phyloP scores from a whole-genome alignment of 2,329 filamentous ascomycete genomes.

The Aspergillus novofumigatus region DNA sequence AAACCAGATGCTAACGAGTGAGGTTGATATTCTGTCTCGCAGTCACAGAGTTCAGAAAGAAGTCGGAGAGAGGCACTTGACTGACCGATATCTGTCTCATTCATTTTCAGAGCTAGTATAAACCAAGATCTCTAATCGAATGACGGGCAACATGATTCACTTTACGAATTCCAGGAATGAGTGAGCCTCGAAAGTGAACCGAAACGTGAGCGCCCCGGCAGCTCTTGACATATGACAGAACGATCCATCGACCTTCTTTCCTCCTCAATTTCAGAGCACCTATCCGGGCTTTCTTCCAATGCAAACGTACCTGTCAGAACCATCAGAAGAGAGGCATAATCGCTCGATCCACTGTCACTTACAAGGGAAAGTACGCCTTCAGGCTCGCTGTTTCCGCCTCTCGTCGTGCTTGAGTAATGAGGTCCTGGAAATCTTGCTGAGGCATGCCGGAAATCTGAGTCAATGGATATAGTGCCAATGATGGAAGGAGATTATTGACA shows the following conservation, averaged over 20 bases:
- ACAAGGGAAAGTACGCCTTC: slow-evolving; percentile 46
- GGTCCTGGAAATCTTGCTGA: slow-evolving; percentile 31
- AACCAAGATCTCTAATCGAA: background rate
- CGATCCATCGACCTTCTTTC: background rate
- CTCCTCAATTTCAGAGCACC: background rate
- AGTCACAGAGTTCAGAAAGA: background rate
- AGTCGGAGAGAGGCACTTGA: background rate
- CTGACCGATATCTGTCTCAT: background rate
- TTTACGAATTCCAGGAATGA: background rate
- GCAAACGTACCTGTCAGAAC: slow-evolving; percentile 41
- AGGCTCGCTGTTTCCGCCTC: slow-evolving; percentile 36
- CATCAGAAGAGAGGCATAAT: slow-evolving; percentile 15
- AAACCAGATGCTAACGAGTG: background rate
- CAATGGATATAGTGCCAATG: slow-evolving; percentile 43
- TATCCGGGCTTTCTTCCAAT: slow-evolving; percentile 37
- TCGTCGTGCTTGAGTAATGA: slow-evolving; percentile 35
- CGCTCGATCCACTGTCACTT: slow-evolving; percentile 15
- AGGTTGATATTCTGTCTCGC: background rate
- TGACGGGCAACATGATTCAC: background rate
- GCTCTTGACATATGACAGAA: background rate
- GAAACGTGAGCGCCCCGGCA: background rate
- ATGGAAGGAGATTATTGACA: slow-evolving; percentile 34
- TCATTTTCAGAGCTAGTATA: background rate
- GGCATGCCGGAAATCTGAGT: slow-evolving; percentile 41
- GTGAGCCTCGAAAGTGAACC: background rate